Percentiles rank a stretch among this genome's conserved stretches.
Conservation (phyloP, 208 protist genomes). For the Trypanosoma platydactyli region DNA sequence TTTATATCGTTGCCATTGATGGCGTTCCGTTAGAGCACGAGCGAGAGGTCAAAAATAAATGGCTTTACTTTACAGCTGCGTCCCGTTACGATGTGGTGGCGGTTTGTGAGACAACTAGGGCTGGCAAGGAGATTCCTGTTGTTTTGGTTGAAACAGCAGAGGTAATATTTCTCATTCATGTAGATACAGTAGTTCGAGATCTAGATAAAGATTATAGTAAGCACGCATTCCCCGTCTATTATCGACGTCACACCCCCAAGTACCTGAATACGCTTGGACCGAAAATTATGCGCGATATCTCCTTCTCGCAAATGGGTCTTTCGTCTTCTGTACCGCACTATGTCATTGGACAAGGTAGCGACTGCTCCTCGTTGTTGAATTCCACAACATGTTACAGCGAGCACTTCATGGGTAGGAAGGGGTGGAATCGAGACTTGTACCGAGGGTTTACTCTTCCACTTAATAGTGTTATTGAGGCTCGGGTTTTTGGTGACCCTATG, state of each 20-base stretch:
- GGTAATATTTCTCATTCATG: constrained; percentile 57
- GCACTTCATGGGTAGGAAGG: constrained; percentile 57
- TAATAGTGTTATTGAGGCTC: constrained; percentile 56
- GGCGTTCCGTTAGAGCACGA: constrained; percentile 62
- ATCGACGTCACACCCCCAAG: constrained; percentile 41
- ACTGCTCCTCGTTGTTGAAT: constrained; percentile 63
- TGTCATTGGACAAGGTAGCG: constrained; percentile 60
- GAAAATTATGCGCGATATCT: constrained; percentile 52
- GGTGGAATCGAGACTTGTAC: constrained; percentile 32
- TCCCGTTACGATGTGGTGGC: constrained; percentile 57
- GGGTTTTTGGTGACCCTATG: constrained; percentile 69
- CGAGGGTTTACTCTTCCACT: constrained; percentile 73
- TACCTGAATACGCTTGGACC: constrained; percentile 40
- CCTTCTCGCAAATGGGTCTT: constrained; percentile 60
- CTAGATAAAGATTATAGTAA: background rate
- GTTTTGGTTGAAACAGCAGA: constrained; percentile 30
- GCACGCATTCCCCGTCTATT: constrained; percentile 42
- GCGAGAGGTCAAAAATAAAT: constrained; percentile 36
- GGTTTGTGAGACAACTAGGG: constrained; percentile 41
- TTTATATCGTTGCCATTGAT: constrained; percentile 64
- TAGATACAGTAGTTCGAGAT: constrained; percentile 5
- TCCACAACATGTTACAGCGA: constrained; percentile 66
- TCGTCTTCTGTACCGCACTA: constrained; percentile 51
- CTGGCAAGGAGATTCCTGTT: constrained; percentile 36
- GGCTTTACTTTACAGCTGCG: constrained; percentile 83